Base-by-base conservation (phyloP, 192 early-diverging fungal species). In the Irineochytrium annulatum region DNA sequence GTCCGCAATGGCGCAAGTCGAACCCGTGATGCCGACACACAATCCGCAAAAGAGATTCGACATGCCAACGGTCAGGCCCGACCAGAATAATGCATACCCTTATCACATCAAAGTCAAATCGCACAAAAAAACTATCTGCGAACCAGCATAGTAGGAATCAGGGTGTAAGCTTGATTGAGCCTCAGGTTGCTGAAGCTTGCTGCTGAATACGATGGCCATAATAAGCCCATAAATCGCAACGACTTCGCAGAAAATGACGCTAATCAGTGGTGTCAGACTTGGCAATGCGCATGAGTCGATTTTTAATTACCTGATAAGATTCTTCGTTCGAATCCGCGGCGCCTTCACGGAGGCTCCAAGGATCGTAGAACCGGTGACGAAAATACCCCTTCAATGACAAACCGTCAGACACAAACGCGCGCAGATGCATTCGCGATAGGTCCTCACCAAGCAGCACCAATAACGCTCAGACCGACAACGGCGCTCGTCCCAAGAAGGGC, bases 171-270 rank as follows among this genome's bases (percentile, higher is more conserved):
- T 28, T 17, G 58, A 35, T 26, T 62, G 53, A 17, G 66, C 53
- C 35, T 66, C 79, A 2, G 82, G 79, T 22, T 56, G 62, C 28
- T 78, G 79, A 8, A 96, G 64, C 68, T 94, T 95, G 11, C 91
- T 78, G 5, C 90, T 90, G 69, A 94, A 96, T 32, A 98, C 91
- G 62, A 98, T 98, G 22, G 93, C 91, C 84, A 98, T 95, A 65
- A 98, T 97, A 26, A 98, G 82, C 55, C 95, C 95, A 77, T 98
- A 98, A 61, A 98, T 98, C 60, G 94, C 95, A 11, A 98, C 95
- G 48, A 97, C 96, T 78, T 98, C 96, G 76, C 94, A 98, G 68
- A 98, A 98, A 70, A 97, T 98, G 62, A 98, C 94, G 65, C 91
- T 87, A 60, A 31, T 34, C 14, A 37, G 30, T 2, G 30, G 33